phyloP scores from a whole-genome alignment of 805 yeast genomes.

The Ogataea wickerhamii region DNA sequence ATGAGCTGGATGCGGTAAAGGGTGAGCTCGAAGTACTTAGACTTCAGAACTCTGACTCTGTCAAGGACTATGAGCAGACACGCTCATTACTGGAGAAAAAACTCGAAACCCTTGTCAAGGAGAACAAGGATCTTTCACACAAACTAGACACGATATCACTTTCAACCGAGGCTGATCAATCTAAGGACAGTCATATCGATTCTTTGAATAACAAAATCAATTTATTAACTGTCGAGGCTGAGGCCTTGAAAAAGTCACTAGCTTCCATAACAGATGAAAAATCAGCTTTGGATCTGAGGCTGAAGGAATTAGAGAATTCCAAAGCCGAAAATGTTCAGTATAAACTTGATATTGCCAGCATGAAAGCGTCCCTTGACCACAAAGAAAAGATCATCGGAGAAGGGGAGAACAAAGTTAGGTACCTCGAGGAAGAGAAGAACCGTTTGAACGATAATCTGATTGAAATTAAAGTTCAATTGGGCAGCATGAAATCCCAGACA shows the following conservation, averaged over 20 bases:
- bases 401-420: constrained; percentile 34
- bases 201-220: constrained; percentile 17
- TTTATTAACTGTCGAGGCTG: constrained; percentile 28
- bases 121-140: constrained; percentile 7
- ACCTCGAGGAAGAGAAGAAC: constrained; percentile 38
- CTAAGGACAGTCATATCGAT: constrained; percentile 17
- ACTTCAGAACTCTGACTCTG: constrained; percentile 35
- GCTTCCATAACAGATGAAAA: constrained; percentile 37
- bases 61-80: constrained; percentile 34
- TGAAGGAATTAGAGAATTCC: constrained; percentile 39
- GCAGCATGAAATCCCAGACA: constrained; percentile 37
- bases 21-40: constrained; percentile 30
- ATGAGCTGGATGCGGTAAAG: constrained; percentile 21
- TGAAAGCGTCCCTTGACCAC: constrained; percentile 41
- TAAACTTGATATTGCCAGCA: constrained; percentile 47
- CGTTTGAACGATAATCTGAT: constrained; percentile 37
- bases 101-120: constrained; percentile 15
- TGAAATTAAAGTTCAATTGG: constrained; percentile 39
- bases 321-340: constrained; percentile 40
- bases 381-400: constrained; percentile 42
- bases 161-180: constrained; percentile 8
- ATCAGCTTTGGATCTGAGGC: constrained; percentile 19
- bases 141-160: constrained; percentile 8
- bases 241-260: constrained; percentile 29
- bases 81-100: constrained; percentile 26